phyloP scores from a whole-genome alignment of 257 asterid species.

The Eucommia ulmoides region DNA sequence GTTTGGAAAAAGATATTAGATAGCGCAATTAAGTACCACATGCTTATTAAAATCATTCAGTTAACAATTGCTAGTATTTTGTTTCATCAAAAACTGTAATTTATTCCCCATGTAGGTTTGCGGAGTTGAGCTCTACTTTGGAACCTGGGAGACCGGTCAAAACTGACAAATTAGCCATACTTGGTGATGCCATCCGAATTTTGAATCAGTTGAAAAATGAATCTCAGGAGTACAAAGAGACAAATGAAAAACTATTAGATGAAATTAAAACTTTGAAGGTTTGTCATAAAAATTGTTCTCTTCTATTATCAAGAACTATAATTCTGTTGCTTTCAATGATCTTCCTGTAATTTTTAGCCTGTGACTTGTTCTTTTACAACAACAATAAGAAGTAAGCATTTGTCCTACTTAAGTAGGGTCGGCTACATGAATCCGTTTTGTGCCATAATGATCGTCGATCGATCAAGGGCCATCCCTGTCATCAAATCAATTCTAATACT shows the following conservation, averaged over 20 bases:
- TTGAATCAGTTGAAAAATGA: slow-evolving; percentile 51
- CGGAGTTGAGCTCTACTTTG: slow-evolving; percentile 46
- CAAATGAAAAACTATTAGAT: slow-evolving; percentile 51
- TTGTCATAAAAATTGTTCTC: neutral
- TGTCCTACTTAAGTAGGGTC: too few species aligned
- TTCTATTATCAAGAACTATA: neutral
- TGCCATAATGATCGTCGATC: too few species aligned
- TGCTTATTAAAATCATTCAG: too few species aligned
- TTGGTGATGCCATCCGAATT: slow-evolving; percentile 55
- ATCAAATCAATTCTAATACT: too few species aligned
- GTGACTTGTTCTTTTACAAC: too few species aligned
- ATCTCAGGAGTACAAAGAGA: slow-evolving; percentile 36
- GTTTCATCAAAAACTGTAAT: too few species aligned
- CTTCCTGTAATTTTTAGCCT: neutral
- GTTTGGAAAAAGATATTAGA: too few species aligned
- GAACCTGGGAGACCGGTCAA: slow-evolving; percentile 63
- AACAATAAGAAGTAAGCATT: too few species aligned
- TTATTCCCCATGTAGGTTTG: slow-evolving; percentile 58
- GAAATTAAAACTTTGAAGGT: slow-evolving; percentile 74
- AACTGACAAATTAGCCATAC: slow-evolving; percentile 66
- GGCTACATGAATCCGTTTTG: too few species aligned
- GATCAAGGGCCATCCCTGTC: too few species aligned
- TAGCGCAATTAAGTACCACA: too few species aligned
- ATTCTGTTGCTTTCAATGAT: neutral
- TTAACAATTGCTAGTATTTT: too few species aligned